These are phyloP conservation scores for Crucibulum laeve DNA, from an alignment of 768 basidiomycete genomes.

Conservation along the genomic window DNA sequence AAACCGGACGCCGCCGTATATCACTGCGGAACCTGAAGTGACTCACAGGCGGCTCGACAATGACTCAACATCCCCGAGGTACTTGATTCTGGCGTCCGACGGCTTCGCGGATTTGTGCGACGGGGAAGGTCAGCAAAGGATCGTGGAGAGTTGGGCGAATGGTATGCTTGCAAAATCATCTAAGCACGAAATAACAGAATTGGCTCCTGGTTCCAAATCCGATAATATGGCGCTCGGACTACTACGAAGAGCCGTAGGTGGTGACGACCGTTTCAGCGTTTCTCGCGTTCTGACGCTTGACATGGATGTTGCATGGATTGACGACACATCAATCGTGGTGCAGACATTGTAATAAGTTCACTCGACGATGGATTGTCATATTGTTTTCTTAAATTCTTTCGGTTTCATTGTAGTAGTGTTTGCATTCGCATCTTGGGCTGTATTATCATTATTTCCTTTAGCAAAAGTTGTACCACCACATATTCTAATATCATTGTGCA, in stretches of 20 bases:
- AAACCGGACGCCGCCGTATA: slow-evolving; percentile 62
- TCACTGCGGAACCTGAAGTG: slow-evolving; percentile 61
- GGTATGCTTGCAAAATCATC: slow-evolving; percentile 28
- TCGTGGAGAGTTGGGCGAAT: slow-evolving; percentile 51
- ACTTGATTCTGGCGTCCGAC: slow-evolving; percentile 62
- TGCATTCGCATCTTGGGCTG: no score
- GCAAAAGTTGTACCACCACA: no score
- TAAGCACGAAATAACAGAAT: slow-evolving; percentile 15
- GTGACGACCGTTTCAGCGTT: slow-evolving; percentile 47
- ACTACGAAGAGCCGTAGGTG: slow-evolving; percentile 53
- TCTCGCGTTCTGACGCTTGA: slow-evolving; percentile 60
- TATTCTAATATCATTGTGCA: no score
- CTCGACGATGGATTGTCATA: not conserved
- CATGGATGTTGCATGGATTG: slow-evolving; percentile 63
- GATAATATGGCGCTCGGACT: slow-evolving; percentile 56
- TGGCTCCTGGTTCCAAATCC: slow-evolving; percentile 14
- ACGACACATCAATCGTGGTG: slow-evolving; percentile 65
- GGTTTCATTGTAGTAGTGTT: no score
- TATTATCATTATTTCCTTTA: no score
- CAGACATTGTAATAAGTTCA: slow-evolving; percentile 39
- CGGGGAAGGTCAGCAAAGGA: slow-evolving; percentile 37
- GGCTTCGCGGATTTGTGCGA: slow-evolving; percentile 61
- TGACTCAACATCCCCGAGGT: slow-evolving; percentile 30
- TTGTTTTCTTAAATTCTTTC: not conserved
- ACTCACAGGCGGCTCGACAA: slow-evolving; percentile 45